phyloP scores from a whole-genome alignment of 768 basidiomycete species.

The Calocera viscosa region DNA sequence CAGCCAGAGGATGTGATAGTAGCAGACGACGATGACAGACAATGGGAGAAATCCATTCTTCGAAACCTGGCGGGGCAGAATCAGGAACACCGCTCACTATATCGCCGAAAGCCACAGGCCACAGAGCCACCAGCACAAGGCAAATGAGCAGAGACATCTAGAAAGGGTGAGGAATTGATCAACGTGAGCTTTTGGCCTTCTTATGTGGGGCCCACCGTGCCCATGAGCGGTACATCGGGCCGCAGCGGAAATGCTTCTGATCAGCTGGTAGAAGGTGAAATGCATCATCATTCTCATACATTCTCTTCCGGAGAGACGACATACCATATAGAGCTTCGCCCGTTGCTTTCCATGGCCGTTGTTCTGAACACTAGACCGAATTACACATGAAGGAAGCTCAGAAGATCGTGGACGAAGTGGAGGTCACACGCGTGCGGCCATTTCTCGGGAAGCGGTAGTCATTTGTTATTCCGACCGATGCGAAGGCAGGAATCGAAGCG shows the following conservation, averaged over 20 bases:
- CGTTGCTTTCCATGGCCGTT: neutral
- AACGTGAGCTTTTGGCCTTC: neutral
- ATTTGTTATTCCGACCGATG: too few relatives aligned
- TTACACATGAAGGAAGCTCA: neutral
- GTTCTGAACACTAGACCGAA: neutral
- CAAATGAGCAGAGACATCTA: neutral
- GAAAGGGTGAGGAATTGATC: neutral
- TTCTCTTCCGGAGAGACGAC: neutral
- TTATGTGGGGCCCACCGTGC: neutral
- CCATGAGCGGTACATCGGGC: neutral
- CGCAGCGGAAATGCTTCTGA: neutral
- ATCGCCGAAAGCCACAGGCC: conserved; percentile 9
- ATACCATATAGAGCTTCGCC: neutral
- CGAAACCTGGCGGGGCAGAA: conserved; percentile 16
- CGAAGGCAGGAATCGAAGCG: too few relatives aligned
- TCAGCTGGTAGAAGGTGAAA: neutral
- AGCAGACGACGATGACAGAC: neutral
- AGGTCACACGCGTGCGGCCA: neutral
- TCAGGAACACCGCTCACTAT: conserved; percentile 15
- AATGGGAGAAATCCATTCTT: conserved; percentile 15
- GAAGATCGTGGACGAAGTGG: neutral
- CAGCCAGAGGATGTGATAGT: neutral
- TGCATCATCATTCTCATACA: neutral
- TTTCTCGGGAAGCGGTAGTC: neutral
- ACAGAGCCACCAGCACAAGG: neutral